A percentile compares a stretch with the other conserved stretches of the same genome.
Conservation (phyloP, 1,284 basidiomycete species). For the Chalciporus sp. region DNA sequence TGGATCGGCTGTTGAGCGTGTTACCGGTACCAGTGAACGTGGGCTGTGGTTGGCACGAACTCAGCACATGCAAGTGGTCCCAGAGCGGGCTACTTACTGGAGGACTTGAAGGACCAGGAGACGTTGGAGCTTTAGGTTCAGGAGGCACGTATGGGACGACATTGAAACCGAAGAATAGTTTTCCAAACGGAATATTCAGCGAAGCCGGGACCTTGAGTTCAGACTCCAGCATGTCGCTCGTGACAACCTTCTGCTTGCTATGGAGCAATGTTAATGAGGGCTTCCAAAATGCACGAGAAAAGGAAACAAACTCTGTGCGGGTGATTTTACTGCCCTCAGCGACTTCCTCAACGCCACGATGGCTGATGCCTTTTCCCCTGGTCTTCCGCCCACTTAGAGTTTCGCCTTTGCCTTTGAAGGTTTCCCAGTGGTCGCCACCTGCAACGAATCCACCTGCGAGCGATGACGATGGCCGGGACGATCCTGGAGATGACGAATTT, state of each 20-base stretch:
- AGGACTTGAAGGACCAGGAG: slow-evolving; percentile 26
- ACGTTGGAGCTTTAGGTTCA: slow-evolving; percentile 31
- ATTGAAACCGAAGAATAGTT: slow-evolving; percentile 93
- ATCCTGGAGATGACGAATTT: slow-evolving; percentile 77
- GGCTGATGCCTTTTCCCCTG: slow-evolving; percentile 88
- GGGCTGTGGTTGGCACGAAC: slow-evolving; percentile 27
- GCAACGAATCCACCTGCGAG: slow-evolving; percentile 67
- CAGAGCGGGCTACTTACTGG: slow-evolving; percentile 23
- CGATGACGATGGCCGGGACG: slow-evolving; percentile 79
- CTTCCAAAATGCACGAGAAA: neutral
- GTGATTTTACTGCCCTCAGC: slow-evolving; percentile 86
- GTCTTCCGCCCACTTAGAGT: slow-evolving; percentile 87
- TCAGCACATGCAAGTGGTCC: slow-evolving; percentile 4
- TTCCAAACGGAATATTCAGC: slow-evolving; percentile 88
- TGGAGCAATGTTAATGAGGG: slow-evolving; percentile 14
- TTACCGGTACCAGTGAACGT: slow-evolving; percentile 56
- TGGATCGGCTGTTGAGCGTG: slow-evolving; percentile 51
- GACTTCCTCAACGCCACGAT: slow-evolving; percentile 79
- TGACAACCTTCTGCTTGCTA: slow-evolving; percentile 86
- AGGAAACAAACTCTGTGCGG: slow-evolving; percentile 75
- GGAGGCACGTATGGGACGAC: slow-evolving; percentile 70
- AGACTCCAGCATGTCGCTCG: slow-evolving; percentile 77
- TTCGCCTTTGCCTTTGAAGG: slow-evolving; percentile 92
- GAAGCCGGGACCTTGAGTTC: slow-evolving; percentile 87
- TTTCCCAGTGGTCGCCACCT: slow-evolving; percentile 81